Percentiles rank a stretch among this genome's conserved stretches.
These are phyloP conservation scores for Ogataea salicorniae DNA, from an alignment of 805 yeast genomes.

Conservation along the genomic window DNA sequence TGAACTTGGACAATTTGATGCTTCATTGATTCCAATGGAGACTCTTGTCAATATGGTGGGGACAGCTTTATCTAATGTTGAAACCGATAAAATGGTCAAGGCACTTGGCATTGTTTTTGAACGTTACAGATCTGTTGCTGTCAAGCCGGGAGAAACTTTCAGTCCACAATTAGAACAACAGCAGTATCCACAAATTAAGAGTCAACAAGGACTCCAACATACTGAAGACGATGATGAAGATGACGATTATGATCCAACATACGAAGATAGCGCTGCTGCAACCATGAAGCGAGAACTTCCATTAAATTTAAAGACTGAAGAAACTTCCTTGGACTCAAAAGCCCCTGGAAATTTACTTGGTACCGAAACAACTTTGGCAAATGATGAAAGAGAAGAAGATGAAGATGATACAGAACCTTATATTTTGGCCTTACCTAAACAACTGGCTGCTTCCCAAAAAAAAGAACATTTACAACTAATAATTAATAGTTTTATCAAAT, in stretches of 20 bases:
- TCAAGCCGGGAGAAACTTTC: background rate
- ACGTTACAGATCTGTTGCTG: conserved; percentile 40
- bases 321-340: too few species aligned
- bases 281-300: too few species aligned
- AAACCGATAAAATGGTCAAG: conserved; percentile 47
- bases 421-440: conserved; percentile 52
- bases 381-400: conserved; percentile 21
- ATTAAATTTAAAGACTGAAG: too few species aligned
- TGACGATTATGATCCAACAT: conserved; percentile 16
- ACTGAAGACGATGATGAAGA: conserved; percentile 28
- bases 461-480: conserved; percentile 52
- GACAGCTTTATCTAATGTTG: conserved; percentile 56
- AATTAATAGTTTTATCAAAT: conserved; percentile 51
- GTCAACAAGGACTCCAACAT: too few species aligned
- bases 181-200: background rate
- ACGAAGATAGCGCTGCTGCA: too few species aligned
- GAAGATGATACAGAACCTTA: conserved; percentile 27
- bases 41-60: conserved; percentile 60
- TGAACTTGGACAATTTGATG: conserved; percentile 61
- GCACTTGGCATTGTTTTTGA: conserved; percentile 67
- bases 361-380: conserved; percentile 10
- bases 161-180: background rate
- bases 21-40: conserved; percentile 60
- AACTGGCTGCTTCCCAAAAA: conserved; percentile 48
- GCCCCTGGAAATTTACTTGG: background rate